Evolutionary conservation across 2,329 filamentous ascomycete species (phyloP), one percentile per base, ranked within the genome.

Genomic region (Cladosporium sp.): DNA sequence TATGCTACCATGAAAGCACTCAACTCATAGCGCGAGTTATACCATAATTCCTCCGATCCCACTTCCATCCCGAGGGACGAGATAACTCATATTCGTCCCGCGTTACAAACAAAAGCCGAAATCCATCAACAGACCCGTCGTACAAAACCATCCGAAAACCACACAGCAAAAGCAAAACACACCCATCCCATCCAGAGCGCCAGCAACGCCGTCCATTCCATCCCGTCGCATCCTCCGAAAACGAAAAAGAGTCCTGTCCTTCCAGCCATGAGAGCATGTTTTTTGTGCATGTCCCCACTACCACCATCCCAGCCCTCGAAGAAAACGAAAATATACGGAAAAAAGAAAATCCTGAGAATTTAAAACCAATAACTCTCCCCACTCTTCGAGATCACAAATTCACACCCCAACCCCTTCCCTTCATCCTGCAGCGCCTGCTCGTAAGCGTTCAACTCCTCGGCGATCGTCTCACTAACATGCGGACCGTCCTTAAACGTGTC

Each of bases 401-500:
- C 87, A 76, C 92, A 96, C 0, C 93, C 94, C 58, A 97, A 78
- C 55, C 85, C 84, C 10, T 81, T 84, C 14, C 87, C 86, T 63
- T 82, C 79, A 34, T 78, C 76, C 41, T 73, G 73, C 64, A 81
- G 65, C 32, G 66, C 67, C 51, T 67, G 71, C 67, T 93, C 92
- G 67, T 92, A 83, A 30, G 87, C 86, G 21, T 80, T 75, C 59
- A 98, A 78, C 76, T 97, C 87, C 67, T 82, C 75, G 26, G 95
- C 73, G 41, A 98, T 96, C 1, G 80, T 84, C 3, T 92, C 87
- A 41, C 82, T 85, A 1, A 85, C 87, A 58, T 80, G 77, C 30
- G 87, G 86, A 0, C 88, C 92, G 75, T 97, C 93, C 10, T 84
- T 82, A 65, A 97, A 80, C 26, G 86, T 90, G 70, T 98, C 94